Conservation (phyloP, 192 early-diverging fungal genomes). For the Backusella australiensis region DNA sequence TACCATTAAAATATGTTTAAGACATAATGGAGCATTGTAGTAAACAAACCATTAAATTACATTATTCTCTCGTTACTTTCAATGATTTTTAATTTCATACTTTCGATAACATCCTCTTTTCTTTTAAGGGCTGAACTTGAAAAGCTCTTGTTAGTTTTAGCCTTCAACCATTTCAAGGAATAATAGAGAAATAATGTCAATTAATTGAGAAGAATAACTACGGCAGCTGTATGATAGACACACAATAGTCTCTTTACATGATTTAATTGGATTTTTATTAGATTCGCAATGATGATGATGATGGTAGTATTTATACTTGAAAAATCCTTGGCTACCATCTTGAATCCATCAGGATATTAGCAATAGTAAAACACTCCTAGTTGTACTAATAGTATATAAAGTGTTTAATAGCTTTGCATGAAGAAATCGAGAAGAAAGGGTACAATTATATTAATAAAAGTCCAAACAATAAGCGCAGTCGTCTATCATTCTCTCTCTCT, state of each 20-base stretch:
- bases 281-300: no score
- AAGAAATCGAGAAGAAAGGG: no score
- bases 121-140: background rate
- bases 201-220: background rate
- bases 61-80: background rate
- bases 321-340: no score
- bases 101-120: background rate
- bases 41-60: background rate
- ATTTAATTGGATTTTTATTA: no score
- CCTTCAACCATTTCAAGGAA: background rate
- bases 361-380: no score
- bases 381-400: no score
- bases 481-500: no score
- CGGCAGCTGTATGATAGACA: background rate
- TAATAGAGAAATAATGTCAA: background rate
- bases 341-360: no score
- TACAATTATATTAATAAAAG: no score
- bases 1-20: background rate
- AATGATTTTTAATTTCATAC: background rate
- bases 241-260: background rate
- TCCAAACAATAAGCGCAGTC: no score
- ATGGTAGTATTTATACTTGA: no score
- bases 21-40: background rate
- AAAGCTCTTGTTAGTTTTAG: background rate
- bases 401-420: no score